Evolutionary conservation across 306 rosid species (phyloP), one percentile per base, ranked within the genome.

Genomic region (Vachellia collinsii): DNA sequence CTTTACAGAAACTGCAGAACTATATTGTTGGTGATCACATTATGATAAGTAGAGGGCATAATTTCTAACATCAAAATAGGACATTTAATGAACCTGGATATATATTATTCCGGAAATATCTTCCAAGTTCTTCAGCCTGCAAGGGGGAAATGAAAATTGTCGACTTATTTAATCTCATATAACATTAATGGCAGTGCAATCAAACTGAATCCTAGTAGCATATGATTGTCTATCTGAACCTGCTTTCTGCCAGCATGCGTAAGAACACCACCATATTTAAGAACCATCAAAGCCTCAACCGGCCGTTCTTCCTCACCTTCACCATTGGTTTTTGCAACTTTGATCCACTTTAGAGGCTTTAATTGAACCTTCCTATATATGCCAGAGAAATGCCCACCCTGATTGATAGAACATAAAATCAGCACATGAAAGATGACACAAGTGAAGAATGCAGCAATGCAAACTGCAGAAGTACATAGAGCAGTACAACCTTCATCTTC

Each of bases 191-290:
- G 76, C 34, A 74, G 38, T 61, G 70, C 48, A 76, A 74, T 41
- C 70, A 81, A 80, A 74, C 38, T 69, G 56, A 54, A 77, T 69
- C 64, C 66, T 36, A 70, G 76, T 9, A 62, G 75, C 75, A 77
- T 7, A 43, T 43, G 12, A 61, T 11, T 70, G 77, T 43, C 10
- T 75, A 75, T 68, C 68, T 63, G 29, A 71, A 94, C 99, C 99
- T 94, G 99, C 88, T 92, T 94, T 85, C 99, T 90, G 34, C 99
- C 99, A 61, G 99, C 99, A 79, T 94, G 99, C 59, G 99, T 94
- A 78, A 94, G 99, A 79, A 94, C 99, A 5, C 98, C 98, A 34
- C 97, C 97, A 63, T 94, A 94, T 88, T 94, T 94, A 47, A 94
- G 99, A 83, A 94, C 92, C 99, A 92, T 94, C 74, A 94, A 80